Base-by-base conservation (phyloP, 2,329 filamentous ascomycete species). In the Stemphylium lycopersici region DNA sequence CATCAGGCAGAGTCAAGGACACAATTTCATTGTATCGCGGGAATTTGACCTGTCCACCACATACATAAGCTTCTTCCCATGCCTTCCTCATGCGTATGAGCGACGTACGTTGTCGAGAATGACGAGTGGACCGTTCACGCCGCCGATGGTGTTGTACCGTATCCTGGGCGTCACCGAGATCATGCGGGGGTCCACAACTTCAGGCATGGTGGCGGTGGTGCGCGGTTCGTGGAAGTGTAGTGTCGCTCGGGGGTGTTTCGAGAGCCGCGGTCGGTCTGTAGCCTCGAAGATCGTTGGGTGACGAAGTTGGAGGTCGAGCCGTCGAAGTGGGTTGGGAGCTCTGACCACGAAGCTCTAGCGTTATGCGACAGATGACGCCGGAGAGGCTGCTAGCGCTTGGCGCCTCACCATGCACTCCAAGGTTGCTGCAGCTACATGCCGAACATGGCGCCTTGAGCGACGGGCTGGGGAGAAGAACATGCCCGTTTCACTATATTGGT, bases 21-120 rank as follows among this genome's bases (percentile, higher is more conserved):
- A 99, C 95, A 76, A 99, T 99, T 81, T 99, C 95, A 79, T 97
- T 98, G 84, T 90, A 99, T 76, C 87, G 85, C 61, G 95, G 95
- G 78, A 92, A 96, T 89, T 99, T 99, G 83, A 99, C 91, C 90
- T 96, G 73, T 69, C 40, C 56, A 44, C 42, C 54, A 37, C 50
- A 40, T 45, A 37, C 45, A 54, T 72, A 51, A 71, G 68, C 67
- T 63, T 58, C 48, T 49, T 34, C 26, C 36, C 13, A 16, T 37
- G 38, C 37, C 41, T 29, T 38, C 20, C 42, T 13, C 13, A 42
- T 31, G 39, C 64, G 40, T 37, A 15, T 46, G 33, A 50, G 57
- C 61, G 47, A 80, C 87, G 67, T 78, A 96, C 93, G 85, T 96
- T 96, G 77, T 98, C 95, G 66, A 99, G 86, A 74, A 99, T 93